Conservation (phyloP, 768 basidiomycete genomes). For the Pleurotus ostreatus region DNA sequence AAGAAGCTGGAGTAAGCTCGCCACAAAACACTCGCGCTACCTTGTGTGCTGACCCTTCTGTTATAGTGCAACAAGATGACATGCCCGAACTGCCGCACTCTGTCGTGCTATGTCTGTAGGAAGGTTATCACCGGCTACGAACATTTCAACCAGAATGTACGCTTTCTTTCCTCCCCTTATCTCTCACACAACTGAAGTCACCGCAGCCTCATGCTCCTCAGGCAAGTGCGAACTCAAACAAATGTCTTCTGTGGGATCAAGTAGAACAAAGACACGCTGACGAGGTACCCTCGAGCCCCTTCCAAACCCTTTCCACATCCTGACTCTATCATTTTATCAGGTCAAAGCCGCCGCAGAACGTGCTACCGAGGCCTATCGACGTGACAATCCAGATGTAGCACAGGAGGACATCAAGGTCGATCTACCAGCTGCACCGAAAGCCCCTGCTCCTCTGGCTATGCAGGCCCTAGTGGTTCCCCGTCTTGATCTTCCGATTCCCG, state of each 20-base stretch:
- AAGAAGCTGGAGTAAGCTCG: conserved; percentile 65
- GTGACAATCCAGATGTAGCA: conserved; percentile 58
- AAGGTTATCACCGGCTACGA: conserved; percentile 71
- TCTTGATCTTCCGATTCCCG: too few species aligned
- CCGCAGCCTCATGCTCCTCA: conserved; percentile 2
- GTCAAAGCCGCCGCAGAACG: conserved; percentile 64
- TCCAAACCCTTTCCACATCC: not conserved
- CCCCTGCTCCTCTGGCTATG: not conserved
- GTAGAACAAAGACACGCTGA: conserved; percentile 61
- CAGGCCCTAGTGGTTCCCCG: too few species aligned
- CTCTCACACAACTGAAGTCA: not conserved
- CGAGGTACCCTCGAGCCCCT: conserved; percentile 41
- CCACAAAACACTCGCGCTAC: not conserved
- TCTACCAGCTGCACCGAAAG: conserved; percentile 38
- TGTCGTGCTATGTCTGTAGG: conserved; percentile 86
- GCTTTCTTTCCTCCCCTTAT: conserved; percentile 15
- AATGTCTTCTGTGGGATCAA: conserved; percentile 68
- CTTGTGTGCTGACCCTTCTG: conserved; percentile 8
- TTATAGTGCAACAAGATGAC: conserved; percentile 92
- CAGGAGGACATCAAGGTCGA: conserved; percentile 63
- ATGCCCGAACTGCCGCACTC: conserved; percentile 64
- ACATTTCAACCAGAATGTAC: conserved; percentile 56
- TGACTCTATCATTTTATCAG: conserved; percentile 27
- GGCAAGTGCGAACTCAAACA: conserved; percentile 27
- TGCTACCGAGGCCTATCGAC: conserved; percentile 60